phyloP scores from a whole-genome alignment of 2,329 filamentous ascomycete species.

The Aspergillus versicolor region DNA sequence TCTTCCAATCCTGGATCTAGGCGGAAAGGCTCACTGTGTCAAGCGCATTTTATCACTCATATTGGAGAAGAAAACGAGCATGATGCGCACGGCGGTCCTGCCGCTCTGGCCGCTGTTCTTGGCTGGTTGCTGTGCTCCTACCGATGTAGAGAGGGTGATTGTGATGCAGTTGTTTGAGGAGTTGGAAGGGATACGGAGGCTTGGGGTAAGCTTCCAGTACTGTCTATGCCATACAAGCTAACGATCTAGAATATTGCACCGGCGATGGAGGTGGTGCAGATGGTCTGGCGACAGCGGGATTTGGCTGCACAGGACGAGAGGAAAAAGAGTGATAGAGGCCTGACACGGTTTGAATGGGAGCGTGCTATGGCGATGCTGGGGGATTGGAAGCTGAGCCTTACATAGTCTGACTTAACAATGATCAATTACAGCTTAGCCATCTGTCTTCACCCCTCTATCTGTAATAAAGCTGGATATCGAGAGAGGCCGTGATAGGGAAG shows the following conservation, averaged over 20 bases:
- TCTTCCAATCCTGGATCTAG: too few relatives aligned
- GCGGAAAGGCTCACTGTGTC: not conserved
- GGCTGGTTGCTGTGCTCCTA: constrained; percentile 24
- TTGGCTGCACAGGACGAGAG: constrained; percentile 21
- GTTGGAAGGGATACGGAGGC: constrained; percentile 21
- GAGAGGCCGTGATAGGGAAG: too few relatives aligned
- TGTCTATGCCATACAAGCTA: too few relatives aligned
- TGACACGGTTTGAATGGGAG: constrained; percentile 24
- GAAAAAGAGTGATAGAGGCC: constrained; percentile 2
- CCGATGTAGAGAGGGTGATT: constrained; percentile 21
- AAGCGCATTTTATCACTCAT: not conserved
- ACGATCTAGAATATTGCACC: constrained; percentile 24
- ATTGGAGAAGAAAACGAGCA: constrained; percentile 1
- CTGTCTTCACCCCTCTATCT: too few relatives aligned
- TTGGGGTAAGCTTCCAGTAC: constrained; percentile 18
- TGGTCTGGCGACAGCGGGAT: constrained; percentile 30
- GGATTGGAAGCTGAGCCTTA: constrained; percentile 27
- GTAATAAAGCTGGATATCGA: too few relatives aligned
- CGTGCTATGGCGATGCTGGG: constrained; percentile 25
- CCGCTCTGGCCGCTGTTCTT: constrained; percentile 30
- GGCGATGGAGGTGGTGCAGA: constrained; percentile 26
- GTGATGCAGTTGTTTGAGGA: constrained; percentile 25
- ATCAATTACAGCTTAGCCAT: too few relatives aligned
- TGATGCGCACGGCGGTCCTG: constrained; percentile 24
- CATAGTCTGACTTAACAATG: not conserved